Conservation (phyloP, 257 asterid genomes). For the Mitragyna speciosa region DNA sequence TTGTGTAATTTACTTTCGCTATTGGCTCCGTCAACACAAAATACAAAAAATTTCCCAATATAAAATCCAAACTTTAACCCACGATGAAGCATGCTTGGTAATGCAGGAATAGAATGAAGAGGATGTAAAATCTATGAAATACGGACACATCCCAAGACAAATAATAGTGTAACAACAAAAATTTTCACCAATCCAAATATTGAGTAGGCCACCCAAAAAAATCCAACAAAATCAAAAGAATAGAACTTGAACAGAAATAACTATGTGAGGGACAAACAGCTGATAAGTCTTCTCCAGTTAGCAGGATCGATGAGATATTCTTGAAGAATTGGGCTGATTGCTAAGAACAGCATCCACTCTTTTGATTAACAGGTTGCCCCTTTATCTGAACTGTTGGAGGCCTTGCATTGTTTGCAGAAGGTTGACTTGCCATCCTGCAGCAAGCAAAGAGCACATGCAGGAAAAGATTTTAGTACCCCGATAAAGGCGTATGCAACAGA, state of each 20-base stretch:
- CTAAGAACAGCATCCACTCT: conserved; percentile 77
- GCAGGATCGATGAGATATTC: conserved; percentile 10
- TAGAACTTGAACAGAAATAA: conserved; percentile 23
- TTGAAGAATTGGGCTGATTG: neutral
- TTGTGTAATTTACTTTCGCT: neutral
- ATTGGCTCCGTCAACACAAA: neutral
- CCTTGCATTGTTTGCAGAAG: conserved; percentile 50
- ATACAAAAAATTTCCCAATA: neutral
- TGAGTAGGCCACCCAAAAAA: conserved; percentile 37
- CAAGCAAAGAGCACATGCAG: neutral
- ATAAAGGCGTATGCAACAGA: neutral
- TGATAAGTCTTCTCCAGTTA: neutral
- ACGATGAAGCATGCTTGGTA: neutral
- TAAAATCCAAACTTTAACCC: neutral
- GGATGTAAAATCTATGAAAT: neutral
- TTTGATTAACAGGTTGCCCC: conserved; percentile 76
- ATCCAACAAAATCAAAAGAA: conserved; percentile 33
- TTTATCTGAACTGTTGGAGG: conserved; percentile 75
- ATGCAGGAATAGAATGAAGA: neutral
- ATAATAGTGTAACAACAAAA: neutral
- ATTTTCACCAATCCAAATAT: conserved; percentile 8
- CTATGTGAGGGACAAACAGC: conserved; percentile 16
- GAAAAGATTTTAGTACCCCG: neutral
- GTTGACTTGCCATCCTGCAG: conserved; percentile 78
- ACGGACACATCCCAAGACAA: neutral